A percentile compares a stretch with the other conserved stretches of the same genome.
phyloP scores from a whole-genome alignment of 2,329 filamentous ascomycete genomes.

The Cercospora beticola region DNA sequence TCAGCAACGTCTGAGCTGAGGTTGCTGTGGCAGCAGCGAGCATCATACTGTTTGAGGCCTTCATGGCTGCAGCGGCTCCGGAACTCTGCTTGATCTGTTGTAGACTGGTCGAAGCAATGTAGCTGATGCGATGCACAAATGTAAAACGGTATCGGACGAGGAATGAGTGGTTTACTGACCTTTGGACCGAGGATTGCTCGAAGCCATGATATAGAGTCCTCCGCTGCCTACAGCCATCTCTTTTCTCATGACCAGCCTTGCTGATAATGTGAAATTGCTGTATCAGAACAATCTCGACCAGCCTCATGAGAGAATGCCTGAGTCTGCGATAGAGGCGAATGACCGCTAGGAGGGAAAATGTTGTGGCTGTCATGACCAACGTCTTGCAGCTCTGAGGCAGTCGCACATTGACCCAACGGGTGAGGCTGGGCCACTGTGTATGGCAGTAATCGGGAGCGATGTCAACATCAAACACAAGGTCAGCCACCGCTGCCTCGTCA shows the following conservation, averaged over 20 bases:
- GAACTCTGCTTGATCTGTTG: background rate
- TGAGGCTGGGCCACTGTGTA: background rate
- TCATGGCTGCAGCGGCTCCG: slow-evolving; percentile 2
- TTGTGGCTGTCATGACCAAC: background rate
- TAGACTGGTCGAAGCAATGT: background rate
- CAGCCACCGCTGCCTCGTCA: background rate
- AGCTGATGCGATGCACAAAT: background rate
- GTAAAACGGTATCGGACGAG: background rate
- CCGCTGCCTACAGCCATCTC: slow-evolving; percentile 1
- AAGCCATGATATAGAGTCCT: slow-evolving; percentile 1
- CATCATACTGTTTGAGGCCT: slow-evolving; percentile 7
- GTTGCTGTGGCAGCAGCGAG: slow-evolving; percentile 5
- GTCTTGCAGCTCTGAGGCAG: background rate
- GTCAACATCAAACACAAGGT: background rate
- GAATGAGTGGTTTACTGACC: slow-evolving; percentile 4
- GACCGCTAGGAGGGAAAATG: background rate
- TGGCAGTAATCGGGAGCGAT: background rate
- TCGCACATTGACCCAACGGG: background rate
- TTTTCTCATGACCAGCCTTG: slow-evolving; percentile 1
- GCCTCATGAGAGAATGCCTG: background rate
- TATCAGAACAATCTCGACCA: background rate
- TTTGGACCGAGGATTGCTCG: background rate
- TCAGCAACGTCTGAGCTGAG: slow-evolving; percentile 4
- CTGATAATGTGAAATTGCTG: background rate
- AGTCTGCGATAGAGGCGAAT: background rate